Percentiles rank a stretch among this genome's conserved stretches.
Evolutionary conservation across 2,329 filamentous ascomycete species (phyloP).

Genomic region (Fulvia fulva): DNA sequence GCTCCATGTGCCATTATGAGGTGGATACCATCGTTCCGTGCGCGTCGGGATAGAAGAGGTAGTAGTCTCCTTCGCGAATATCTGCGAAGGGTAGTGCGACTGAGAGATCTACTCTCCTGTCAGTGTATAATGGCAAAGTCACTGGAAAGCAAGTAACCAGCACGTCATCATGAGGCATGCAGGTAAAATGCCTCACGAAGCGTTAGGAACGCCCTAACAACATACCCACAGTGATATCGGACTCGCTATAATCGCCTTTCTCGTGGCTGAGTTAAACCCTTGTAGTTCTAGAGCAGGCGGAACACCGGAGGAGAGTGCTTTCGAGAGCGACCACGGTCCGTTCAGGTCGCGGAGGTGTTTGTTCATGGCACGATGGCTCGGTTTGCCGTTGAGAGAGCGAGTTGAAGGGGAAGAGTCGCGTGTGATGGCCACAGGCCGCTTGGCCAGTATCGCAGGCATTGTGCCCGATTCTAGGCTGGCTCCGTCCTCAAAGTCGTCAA

Average conservation of each 20-base stretch:
- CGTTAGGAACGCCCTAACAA: no score
- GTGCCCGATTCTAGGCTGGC: neutral
- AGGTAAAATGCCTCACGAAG: no score
- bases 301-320: constrained; percentile 1
- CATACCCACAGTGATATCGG: constrained; percentile 6
- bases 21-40: constrained; percentile 16
- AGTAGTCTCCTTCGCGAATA: constrained; percentile 11
- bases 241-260: constrained; percentile 11
- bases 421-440: neutral
- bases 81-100: constrained; percentile 17
- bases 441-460: neutral
- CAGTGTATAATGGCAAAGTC: no score
- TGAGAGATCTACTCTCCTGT: no score
- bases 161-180: no score
- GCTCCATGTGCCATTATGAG: constrained; percentile 11
- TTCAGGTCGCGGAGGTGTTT: constrained; percentile 6
- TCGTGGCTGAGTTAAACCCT: neutral
- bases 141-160: no score
- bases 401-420: neutral
- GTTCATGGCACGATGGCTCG: neutral
- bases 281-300: constrained; percentile 3
- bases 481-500: neutral
- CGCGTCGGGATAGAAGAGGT: neutral
- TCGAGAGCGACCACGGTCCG: constrained; percentile 2
- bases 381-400: neutral